A percentile compares a stretch with the other conserved stretches of the same genome.
Conservation (phyloP, 164 flowering plant genomes). For the Annona cherimola region DNA sequence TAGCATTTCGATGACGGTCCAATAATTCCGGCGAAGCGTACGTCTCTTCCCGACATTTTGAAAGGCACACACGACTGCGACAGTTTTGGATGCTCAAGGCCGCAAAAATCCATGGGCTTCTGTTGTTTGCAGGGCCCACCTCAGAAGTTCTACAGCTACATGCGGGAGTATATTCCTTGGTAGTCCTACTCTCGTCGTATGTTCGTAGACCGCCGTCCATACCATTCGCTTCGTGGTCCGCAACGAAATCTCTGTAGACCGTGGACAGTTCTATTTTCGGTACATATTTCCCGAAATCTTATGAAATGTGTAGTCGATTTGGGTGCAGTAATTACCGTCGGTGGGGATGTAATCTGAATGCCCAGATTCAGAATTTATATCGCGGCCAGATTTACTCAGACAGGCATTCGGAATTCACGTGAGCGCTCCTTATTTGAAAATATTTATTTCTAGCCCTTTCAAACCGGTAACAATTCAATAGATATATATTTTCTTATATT, state of each 20-base stretch:
- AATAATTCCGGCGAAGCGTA: neutral
- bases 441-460: too few species aligned
- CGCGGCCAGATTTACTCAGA: too few species aligned
- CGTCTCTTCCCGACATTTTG: neutral
- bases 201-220: neutral
- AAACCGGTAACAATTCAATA: too few species aligned
- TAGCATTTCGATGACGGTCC: neutral
- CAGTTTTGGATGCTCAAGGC: neutral
- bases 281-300: neutral
- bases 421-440: too few species aligned
- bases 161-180: neutral
- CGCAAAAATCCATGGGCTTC: neutral
- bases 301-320: neutral
- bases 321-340: too few species aligned
- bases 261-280: neutral
- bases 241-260: neutral
- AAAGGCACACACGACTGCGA: neutral
- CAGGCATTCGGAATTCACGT: too few species aligned
- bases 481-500: too few species aligned
- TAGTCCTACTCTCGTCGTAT: neutral
- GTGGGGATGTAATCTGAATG: too few species aligned
- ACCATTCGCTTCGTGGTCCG: neutral
- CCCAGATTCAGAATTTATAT: too few species aligned
- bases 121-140: neutral
- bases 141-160: neutral